A percentile compares a stretch with the other conserved stretches of the same genome.
Evolutionary conservation across 257 asterid genomes (phyloP).

Genomic region (Rhazya stricta): DNA sequence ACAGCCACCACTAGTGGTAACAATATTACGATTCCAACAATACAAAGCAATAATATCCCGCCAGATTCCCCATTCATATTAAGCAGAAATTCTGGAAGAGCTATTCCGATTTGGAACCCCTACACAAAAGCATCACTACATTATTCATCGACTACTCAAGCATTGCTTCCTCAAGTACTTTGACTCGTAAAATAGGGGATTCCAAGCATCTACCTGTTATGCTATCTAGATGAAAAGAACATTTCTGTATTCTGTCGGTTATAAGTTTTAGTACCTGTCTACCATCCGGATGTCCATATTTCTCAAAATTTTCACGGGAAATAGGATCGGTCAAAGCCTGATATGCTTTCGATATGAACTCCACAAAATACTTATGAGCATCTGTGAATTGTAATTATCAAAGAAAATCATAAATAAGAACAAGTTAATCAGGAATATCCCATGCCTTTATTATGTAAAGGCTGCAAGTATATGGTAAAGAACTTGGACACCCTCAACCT

Average conservation of each 20-base stretch:
- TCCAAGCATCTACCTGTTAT: neutral
- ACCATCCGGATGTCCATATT: conserved; percentile 98
- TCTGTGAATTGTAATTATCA: conserved; percentile 44
- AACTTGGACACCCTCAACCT: conserved; percentile 41
- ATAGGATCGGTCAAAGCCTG: conserved; percentile 96
- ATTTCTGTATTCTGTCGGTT: neutral
- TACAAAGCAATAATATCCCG: conserved; percentile 61
- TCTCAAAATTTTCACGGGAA: conserved; percentile 87
- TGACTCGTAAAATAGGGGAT: neutral
- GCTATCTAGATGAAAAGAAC: conserved; percentile 7
- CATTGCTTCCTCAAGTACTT: neutral
- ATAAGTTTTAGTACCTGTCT: conserved; percentile 61
- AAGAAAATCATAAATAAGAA: conserved; percentile 11
- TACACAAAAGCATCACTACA: conserved; percentile 28
- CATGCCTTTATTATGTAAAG: conserved; percentile 4
- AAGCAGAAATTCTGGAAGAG: conserved; percentile 88
- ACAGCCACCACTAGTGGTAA: conserved; percentile 75
- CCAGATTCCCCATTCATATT: conserved; percentile 66
- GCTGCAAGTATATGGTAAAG: conserved; percentile 16
- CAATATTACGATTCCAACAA: conserved; percentile 66
- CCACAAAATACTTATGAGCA: conserved; percentile 84
- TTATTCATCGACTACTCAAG: neutral
- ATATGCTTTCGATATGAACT: conserved; percentile 86
- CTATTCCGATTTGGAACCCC: conserved; percentile 96
- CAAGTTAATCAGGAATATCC: neutral